These are phyloP conservation scores for Penicillium bovifimosum DNA, from an alignment of 495 filamentous ascomycete genomes.

Conservation along the genomic window DNA sequence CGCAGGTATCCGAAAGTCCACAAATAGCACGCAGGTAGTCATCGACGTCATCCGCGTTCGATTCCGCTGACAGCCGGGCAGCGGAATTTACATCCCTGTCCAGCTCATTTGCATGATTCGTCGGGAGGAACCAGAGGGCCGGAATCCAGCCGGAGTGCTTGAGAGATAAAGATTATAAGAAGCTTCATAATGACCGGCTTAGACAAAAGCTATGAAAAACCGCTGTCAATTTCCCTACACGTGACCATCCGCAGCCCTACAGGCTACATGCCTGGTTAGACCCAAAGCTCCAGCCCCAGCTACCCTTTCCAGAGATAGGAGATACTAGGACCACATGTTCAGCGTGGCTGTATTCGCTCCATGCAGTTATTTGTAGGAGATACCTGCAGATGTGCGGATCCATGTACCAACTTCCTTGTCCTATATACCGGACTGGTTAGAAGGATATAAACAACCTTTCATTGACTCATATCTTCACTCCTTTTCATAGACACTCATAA, in stretches of 20 bases:
- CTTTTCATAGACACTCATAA: slow-evolving; percentile 4
- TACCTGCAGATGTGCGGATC: neutral
- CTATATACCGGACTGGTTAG: too few species aligned
- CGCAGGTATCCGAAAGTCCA: slow-evolving; percentile 1
- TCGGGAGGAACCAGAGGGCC: neutral
- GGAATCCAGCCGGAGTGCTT: neutral
- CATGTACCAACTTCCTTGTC: neutral
- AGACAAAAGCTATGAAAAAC: neutral
- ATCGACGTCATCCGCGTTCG: slow-evolving; percentile 3
- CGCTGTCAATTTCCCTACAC: neutral
- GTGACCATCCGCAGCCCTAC: neutral
- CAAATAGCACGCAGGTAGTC: neutral
- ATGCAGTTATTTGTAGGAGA: neutral
- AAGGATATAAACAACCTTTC: neutral
- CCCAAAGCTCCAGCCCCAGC: neutral
- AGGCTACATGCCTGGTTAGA: neutral
- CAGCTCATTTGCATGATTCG: neutral
- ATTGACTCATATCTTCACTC: slow-evolving; percentile 1
- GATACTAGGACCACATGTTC: neutral
- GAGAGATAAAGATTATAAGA: neutral
- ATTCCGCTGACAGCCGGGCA: slow-evolving; percentile 7
- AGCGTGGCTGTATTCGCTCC: neutral
- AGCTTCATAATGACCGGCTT: neutral
- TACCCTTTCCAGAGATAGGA: neutral
- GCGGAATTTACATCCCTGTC: neutral